These are phyloP conservation scores for Chrysoporthe cubensis DNA, from an alignment of 2,329 filamentous ascomycete species.

Conservation along the genomic window DNA sequence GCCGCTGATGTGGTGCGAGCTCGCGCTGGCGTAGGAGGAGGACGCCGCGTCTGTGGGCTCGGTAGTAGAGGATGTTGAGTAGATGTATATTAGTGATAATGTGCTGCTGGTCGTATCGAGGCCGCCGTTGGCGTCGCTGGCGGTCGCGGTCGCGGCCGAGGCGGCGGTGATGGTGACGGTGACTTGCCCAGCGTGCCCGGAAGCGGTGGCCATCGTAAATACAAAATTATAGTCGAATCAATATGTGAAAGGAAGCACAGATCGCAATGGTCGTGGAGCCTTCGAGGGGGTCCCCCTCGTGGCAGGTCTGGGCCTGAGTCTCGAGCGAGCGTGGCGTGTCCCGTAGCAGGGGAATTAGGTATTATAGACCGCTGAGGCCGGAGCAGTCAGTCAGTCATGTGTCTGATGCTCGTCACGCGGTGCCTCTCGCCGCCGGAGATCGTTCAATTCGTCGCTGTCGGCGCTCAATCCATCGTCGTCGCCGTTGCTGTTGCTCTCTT, in stretches of 20 bases:
- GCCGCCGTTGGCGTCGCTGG: not conserved
- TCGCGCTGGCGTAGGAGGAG: not conserved
- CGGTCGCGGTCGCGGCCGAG: not conserved
- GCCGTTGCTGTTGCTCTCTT: not conserved
- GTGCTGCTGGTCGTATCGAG: constrained; percentile 21
- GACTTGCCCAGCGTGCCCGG: constrained; percentile 14
- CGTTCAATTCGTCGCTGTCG: not conserved
- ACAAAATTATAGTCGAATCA: not conserved
- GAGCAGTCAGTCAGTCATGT: not conserved
- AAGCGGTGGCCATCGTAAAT: constrained; percentile 3
- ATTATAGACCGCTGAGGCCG: not conserved
- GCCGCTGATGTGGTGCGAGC: constrained; percentile 26
- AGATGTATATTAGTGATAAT: constrained; percentile 24
- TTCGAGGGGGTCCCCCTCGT: not conserved
- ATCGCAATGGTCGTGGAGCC: constrained; percentile 7
- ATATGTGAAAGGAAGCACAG: not conserved
- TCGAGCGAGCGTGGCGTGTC: not conserved
- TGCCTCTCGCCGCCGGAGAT: not conserved
- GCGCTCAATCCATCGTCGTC: constrained; percentile 1
- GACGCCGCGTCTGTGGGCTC: constrained; percentile 14
- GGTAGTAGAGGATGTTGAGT: constrained; percentile 17
- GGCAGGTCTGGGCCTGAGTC: not conserved
- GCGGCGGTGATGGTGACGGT: constrained; percentile 24
- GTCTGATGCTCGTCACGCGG: not conserved
- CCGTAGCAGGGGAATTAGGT: not conserved